Base-by-base conservation (phyloP, 116 monocot species). In the Iris pallida region DNA sequence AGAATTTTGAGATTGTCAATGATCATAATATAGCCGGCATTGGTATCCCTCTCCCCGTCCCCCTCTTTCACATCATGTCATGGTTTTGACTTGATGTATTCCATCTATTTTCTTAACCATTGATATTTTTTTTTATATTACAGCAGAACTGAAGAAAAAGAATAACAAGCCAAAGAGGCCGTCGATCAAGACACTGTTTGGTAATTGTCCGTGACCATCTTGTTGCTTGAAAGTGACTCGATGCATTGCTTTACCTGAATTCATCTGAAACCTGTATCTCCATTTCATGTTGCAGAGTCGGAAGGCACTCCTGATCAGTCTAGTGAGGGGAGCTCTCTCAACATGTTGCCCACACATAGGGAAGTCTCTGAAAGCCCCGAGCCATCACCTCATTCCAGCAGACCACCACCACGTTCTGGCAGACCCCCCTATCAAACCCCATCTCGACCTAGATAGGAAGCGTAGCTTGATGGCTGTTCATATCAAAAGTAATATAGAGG, bases 121-220 rank as follows among this genome's bases (percentile, higher is more conserved):
- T 19, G 12, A 19, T 30, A 68, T 68, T 40, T 57, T 68, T 40
- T 57, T 66, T 30, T 30, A 48, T 6, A 16, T 5, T 78, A 14
- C 87, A 97, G 97, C 87, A 19, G 89, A 92, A 65, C 66, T 97
- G 82, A 97, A 85, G 89, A 89, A 92, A 68, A 96, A 91, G 81
- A 92, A 47, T 45, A 95, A 80, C 76, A 97, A 92, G 72, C 89
- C 92, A 41, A 97, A 89, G 74, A 87, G 92, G 68, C 97, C 92
- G 45, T 92, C 97, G 16, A 89, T 97, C 80, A 97, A 91, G 59
- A 77, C 97, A 65, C 69, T 97, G 61, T 97, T 97, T 69, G 92
- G 96, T 97, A 85, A 71, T 63, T 5, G 57, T 46, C 13, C 4
- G 13, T 30, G 30, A 42, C 41, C 15, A 55, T 0, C 56, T 73